Conservation (phyloP, 1,284 basidiomycete genomes). For the Ceratobasidium sp. region DNA sequence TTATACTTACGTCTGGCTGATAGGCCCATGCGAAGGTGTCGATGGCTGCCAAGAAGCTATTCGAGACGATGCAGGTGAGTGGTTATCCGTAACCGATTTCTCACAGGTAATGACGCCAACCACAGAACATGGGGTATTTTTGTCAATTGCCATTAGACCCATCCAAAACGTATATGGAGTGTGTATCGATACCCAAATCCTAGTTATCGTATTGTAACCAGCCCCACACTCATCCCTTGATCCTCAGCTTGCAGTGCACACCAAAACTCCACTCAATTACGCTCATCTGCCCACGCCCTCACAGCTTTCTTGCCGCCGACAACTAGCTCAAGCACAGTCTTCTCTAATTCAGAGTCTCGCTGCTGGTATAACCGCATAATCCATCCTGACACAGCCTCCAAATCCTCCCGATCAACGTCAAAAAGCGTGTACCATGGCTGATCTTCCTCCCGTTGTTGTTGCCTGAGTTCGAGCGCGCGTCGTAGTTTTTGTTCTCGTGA, state of each 20-base stretch:
- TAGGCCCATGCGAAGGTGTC: conserved; percentile 7
- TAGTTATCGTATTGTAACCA: background rate
- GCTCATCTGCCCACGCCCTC: conserved; percentile 67
- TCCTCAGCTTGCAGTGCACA: conserved; percentile 11
- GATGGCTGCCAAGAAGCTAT: conserved; percentile 25
- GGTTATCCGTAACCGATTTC: background rate
- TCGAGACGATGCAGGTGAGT: conserved; percentile 34
- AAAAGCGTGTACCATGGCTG: conserved; percentile 83
- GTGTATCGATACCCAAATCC: conserved; percentile 24
- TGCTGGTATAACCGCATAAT: conserved; percentile 79
- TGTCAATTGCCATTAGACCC: conserved; percentile 37
- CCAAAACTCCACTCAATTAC: conserved; percentile 1
- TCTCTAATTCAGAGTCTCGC: conserved; percentile 47
- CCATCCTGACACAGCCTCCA: conserved; percentile 78
- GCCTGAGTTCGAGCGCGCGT: conserved; percentile 21
- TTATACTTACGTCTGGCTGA: background rate
- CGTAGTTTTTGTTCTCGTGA: conserved; percentile 23
- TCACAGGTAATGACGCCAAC: background rate
- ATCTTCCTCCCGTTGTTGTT: conserved; percentile 19
- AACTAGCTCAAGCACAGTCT: conserved; percentile 55
- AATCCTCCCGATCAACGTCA: conserved; percentile 83
- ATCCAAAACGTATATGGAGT: conserved; percentile 34
- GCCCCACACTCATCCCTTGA: background rate
- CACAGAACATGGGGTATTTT: conserved; percentile 30
- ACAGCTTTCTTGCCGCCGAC: conserved; percentile 74